Base-by-base conservation (phyloP, 2,329 filamentous ascomycete species). In the Zymoseptoria pseudotritici region DNA sequence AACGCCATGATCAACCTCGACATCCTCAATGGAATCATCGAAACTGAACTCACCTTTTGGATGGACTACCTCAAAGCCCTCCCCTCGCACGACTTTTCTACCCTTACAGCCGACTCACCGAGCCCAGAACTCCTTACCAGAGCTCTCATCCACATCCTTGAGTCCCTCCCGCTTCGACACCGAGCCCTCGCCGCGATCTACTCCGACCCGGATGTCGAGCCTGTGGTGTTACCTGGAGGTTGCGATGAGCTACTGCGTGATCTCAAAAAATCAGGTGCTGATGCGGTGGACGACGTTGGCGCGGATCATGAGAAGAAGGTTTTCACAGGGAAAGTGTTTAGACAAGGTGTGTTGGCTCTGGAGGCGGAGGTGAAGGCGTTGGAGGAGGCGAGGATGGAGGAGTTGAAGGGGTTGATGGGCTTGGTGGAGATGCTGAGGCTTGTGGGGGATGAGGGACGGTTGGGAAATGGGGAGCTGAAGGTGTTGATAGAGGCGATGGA, bases 371-470 rank as follows among this genome's bases (percentile, higher is more conserved):
- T 62, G 13, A 20, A 55, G 57, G 58, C 54, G 7, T 24, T 60
- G 60, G 62, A 64, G 58, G 42, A 59, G 22, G 56, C 21, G 17
- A 53, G 62, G 19, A 51, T 64, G 56, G 58, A 61, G 36, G 58
- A 59, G 49, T 50, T 64, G 50, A 60, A 61, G 51, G 58, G 46
- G 1, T 54, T 61, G 24, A 54, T 61, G 56, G 24, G 29, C 5
- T 36, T 61, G 51, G 52, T 57, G 51, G 62, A 62, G 55, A 54
- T 57, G 21, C 24, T 61, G 51, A 61, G 57, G 24, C 31, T 59
- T 22, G 20, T 59, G 29, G 57, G 53, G 3, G 54, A 29, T 10
- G 62, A 62, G 9, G 60, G 55, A 19, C 8, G 36, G 51, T 46
- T 64, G n/a, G 57, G 49, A 26, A 42, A 50, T 20, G 56, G 58